phyloP scores from a whole-genome alignment of 2,329 filamentous ascomycete species.

The Ascochyta fabae region DNA sequence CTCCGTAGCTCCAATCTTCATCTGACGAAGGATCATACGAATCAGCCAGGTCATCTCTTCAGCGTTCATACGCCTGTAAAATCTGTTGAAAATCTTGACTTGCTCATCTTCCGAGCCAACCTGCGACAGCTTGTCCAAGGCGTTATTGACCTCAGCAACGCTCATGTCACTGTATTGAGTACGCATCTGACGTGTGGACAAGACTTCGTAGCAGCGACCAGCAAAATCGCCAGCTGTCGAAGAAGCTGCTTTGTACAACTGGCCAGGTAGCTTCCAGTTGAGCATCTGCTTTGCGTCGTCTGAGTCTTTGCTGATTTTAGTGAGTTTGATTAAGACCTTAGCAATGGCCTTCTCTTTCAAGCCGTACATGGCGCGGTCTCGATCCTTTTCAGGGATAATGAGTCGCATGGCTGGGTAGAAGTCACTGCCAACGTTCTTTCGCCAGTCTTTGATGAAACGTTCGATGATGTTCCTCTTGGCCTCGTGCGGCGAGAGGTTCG shows the following conservation, averaged over 20 bases:
- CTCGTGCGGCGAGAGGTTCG: constrained; percentile 74
- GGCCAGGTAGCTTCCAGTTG: constrained; percentile 90
- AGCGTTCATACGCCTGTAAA: constrained; percentile 90
- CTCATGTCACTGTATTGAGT: constrained; percentile 77
- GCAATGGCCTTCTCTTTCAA: constrained; percentile 92
- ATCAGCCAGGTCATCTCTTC: constrained; percentile 95
- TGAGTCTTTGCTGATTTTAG: constrained; percentile 89
- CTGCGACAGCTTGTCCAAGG: constrained; percentile 78
- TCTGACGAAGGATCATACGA: constrained; percentile 84
- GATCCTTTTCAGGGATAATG: constrained; percentile 90
- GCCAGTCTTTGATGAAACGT: constrained; percentile 85
- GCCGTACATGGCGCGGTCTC: constrained; percentile 90
- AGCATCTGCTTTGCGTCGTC: constrained; percentile 85
- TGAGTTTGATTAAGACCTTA: constrained; percentile 86
- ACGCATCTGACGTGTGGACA: constrained; percentile 82
- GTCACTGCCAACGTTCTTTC: constrained; percentile 85
- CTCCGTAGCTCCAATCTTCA: constrained; percentile 80
- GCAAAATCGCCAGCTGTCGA: constrained; percentile 87
- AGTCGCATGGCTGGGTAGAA: constrained; percentile 92
- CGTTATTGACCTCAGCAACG: constrained; percentile 86
- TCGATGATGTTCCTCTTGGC: constrained; percentile 81
- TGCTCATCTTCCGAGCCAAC: constrained; percentile 85
- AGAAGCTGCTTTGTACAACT: constrained; percentile 50
- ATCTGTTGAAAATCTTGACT: constrained; percentile 77
- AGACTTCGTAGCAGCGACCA: constrained; percentile 82